A percentile compares a stretch with the other conserved stretches of the same genome.
phyloP scores from a whole-genome alignment of 768 basidiomycete species.

The Boletus rubescentipes region DNA sequence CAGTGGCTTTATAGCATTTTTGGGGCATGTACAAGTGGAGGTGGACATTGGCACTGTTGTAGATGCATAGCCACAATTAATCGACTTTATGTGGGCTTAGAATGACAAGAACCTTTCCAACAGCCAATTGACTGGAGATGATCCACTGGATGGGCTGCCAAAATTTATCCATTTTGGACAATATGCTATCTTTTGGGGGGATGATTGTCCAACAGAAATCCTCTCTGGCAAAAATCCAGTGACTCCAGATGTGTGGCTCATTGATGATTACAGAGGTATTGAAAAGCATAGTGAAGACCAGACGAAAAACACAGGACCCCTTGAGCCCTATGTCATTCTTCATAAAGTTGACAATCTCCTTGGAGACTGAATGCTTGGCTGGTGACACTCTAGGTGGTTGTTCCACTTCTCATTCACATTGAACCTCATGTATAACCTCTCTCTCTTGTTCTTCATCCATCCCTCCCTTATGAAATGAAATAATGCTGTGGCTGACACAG shows the following conservation, averaged over 20 bases:
- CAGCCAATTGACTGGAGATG: slow-evolving; percentile 34
- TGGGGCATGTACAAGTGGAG: slow-evolving; percentile 45
- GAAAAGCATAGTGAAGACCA: slow-evolving; percentile 10
- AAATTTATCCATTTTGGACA: slow-evolving; percentile 28
- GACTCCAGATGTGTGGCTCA: slow-evolving; percentile 23
- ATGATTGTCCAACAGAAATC: slow-evolving; percentile 16
- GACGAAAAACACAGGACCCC: slow-evolving; percentile 18
- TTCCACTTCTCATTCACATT: slow-evolving; percentile 40
- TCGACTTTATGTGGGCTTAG: slow-evolving; percentile 44
- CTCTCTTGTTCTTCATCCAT: slow-evolving; percentile 50
- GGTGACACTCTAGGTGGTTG: slow-evolving; percentile 32
- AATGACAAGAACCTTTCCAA: slow-evolving; percentile 31
- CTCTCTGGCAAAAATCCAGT: slow-evolving; percentile 10
- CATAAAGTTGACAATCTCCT: slow-evolving; percentile 8
- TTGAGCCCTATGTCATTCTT: slow-evolving; percentile 24
- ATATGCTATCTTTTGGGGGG: neutral
- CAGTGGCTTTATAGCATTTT: no score
- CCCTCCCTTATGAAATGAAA: slow-evolving; percentile 12
- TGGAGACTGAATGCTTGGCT: slow-evolving; percentile 18
- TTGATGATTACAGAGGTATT: slow-evolving; percentile 5
- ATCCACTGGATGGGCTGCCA: slow-evolving; percentile 46
- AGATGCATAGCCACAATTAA: slow-evolving; percentile 36
- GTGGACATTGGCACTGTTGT: slow-evolving; percentile 29
- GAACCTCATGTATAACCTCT: slow-evolving; percentile 43
- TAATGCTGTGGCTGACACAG: slow-evolving; percentile 29